Evolutionary conservation across 2,329 filamentous ascomycete species (phyloP).

Genomic region (Lecanicillium sp.): DNA sequence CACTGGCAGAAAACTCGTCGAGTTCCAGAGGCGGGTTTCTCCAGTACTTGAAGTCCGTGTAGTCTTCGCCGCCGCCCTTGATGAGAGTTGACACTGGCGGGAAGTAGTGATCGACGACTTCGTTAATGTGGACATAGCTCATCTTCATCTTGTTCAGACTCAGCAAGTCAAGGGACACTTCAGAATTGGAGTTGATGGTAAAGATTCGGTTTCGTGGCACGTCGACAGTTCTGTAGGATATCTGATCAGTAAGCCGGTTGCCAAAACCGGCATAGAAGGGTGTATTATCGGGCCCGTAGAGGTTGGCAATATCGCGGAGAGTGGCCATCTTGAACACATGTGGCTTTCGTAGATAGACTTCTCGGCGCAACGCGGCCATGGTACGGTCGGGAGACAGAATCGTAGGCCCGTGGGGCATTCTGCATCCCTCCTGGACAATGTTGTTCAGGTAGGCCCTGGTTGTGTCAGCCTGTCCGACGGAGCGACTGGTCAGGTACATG

Average conservation of each 20-base stretch:
- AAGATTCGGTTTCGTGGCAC: constrained; percentile 93
- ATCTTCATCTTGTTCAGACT: constrained; percentile 93
- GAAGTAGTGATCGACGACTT: constrained; percentile 97
- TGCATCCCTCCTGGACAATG: constrained; percentile 80
- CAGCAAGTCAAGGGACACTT: constrained; percentile 84
- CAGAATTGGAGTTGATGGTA: constrained; percentile 96
- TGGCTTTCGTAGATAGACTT: constrained; percentile 91
- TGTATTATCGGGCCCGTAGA: constrained; percentile 69
- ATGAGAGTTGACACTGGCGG: constrained; percentile 83
- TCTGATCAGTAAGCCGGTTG: constrained; percentile 90
- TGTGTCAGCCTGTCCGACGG: constrained; percentile 85
- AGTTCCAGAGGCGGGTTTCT: constrained; percentile 75
- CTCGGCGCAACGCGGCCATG: constrained; percentile 83
- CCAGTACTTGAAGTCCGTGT: constrained; percentile 97
- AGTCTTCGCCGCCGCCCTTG: constrained; percentile 85
- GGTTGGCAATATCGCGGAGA: constrained; percentile 80
- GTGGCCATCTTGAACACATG: constrained; percentile 99
- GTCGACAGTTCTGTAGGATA: constrained; percentile 92
- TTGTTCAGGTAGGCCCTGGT: constrained; percentile 86
- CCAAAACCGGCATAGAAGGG: constrained; percentile 98
- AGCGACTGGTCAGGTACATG: constrained; percentile 92
- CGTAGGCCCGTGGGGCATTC: constrained; percentile 80
- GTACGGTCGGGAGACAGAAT: constrained; percentile 94
- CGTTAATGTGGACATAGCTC: constrained; percentile 93
- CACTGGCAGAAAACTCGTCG: constrained; percentile 82